These are phyloP conservation scores for Pestalotiopsis sp. DNA, from an alignment of 2,329 filamentous ascomycete species.

Conservation along the genomic window DNA sequence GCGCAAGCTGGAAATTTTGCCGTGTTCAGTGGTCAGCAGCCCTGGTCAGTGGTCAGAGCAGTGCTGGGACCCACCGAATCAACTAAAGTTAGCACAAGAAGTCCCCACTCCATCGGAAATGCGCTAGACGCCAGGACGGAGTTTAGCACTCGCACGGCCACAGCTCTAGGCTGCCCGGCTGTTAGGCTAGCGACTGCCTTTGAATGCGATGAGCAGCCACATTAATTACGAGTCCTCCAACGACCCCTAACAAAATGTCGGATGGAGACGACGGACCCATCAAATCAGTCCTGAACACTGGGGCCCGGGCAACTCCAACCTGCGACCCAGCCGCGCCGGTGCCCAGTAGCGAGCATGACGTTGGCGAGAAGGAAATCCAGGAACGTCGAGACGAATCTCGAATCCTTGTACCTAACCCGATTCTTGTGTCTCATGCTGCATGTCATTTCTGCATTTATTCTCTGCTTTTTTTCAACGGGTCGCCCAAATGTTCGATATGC, in stretches of 20 bases:
- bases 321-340: not conserved
- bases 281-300: not conserved
- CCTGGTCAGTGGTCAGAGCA: not conserved
- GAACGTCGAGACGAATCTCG: not conserved
- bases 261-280: not conserved
- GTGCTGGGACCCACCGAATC: not conserved
- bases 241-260: not conserved
- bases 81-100: not conserved
- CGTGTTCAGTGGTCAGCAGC: not conserved
- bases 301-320: not conserved
- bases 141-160: not conserved
- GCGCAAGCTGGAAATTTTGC: not conserved
- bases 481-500: not conserved
- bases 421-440: not conserved
- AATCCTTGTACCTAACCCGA: not conserved
- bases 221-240: not conserved
- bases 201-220: not conserved
- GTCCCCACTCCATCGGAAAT: not conserved
- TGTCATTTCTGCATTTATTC: not conserved
- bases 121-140: not conserved
- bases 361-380: not conserved
- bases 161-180: not conserved
- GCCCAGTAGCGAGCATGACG: not conserved
- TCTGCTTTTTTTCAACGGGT: not conserved
- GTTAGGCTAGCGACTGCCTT: not conserved